A percentile compares a stretch with the other conserved stretches of the same genome.
Conservation (phyloP, 2,329 filamentous ascomycete species). For the Cercospora zeae-maydis region DNA sequence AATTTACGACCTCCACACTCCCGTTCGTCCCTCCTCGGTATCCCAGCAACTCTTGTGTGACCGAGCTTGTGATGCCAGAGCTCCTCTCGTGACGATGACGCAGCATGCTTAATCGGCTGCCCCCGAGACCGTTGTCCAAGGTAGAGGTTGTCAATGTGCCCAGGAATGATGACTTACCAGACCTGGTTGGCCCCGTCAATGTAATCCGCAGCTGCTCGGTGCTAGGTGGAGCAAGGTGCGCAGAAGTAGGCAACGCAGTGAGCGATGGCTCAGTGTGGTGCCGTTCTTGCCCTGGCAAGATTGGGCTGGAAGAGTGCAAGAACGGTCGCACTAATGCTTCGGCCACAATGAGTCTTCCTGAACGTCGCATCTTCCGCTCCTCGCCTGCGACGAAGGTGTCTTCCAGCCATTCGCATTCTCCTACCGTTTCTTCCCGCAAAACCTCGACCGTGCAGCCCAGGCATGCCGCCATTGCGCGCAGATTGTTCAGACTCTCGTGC, state of each 20-base stretch:
- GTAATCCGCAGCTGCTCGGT: conserved; percentile 80
- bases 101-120: conserved; percentile 79
- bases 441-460: conserved; percentile 83
- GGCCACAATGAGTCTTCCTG: conserved; percentile 71
- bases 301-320: conserved; percentile 29
- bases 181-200: conserved; percentile 81
- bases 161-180: conserved; percentile 86
- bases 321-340: conserved; percentile 85
- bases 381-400: conserved; percentile 25
- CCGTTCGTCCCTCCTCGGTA: conserved; percentile 51
- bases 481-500: conserved; percentile 80
- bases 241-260: conserved; percentile 14
- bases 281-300: conserved; percentile 10
- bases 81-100: conserved; percentile 91
- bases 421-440: conserved; percentile 76
- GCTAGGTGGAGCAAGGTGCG: conserved; percentile 18
- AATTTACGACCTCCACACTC: conserved; percentile 66
- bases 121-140: conserved; percentile 87
- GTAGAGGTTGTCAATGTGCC: conserved; percentile 84
- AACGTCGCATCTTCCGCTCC: conserved; percentile 39
- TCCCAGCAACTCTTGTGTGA: conserved; percentile 89
- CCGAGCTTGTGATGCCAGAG: conserved; percentile 88
- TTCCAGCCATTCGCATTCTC: conserved; percentile 73
- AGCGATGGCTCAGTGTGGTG: neutral
- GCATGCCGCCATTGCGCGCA: conserved; percentile 87